Evolutionary conservation across 768 basidiomycete species (phyloP).

Genomic region (Tricholoma matsutake): DNA sequence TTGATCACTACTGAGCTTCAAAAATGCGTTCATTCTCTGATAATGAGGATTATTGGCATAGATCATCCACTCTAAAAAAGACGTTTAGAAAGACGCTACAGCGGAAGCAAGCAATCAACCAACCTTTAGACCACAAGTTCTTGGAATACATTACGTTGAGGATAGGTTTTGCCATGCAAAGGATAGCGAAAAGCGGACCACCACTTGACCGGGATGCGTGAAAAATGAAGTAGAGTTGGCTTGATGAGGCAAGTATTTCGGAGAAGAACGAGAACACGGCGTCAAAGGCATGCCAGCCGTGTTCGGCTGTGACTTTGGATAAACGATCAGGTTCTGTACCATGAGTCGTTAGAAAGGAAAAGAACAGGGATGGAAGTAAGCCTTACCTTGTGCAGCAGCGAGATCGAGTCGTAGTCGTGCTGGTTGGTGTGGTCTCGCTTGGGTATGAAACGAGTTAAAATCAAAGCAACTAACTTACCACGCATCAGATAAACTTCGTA

Average conservation of each 20-base stretch:
- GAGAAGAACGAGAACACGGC: slow-evolving; percentile 20
- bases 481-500: slow-evolving; percentile 28
- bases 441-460: too few relatives aligned
- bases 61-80: slow-evolving; percentile 21
- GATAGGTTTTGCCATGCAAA: slow-evolving; percentile 33
- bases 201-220: slow-evolving; percentile 28
- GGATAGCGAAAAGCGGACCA: slow-evolving; percentile 31
- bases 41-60: slow-evolving; percentile 28
- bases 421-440: too few relatives aligned
- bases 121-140: slow-evolving; percentile 30
- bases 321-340: slow-evolving; percentile 21
- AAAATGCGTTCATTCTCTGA: slow-evolving; percentile 29
- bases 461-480: slow-evolving; percentile 12
- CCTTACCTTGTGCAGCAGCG: slow-evolving; percentile 21
- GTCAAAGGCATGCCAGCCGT: slow-evolving; percentile 27
- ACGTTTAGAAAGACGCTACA: neutral
- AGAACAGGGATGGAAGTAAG: too few relatives aligned
- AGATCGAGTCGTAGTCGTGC: slow-evolving; percentile 22
- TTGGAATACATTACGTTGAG: slow-evolving; percentile 13
- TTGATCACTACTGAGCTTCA: slow-evolving; percentile 20
- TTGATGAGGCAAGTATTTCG: slow-evolving; percentile 17
- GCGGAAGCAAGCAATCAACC: neutral
- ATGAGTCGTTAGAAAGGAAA: too few relatives aligned
- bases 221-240: slow-evolving; percentile 30
- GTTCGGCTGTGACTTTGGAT: slow-evolving; percentile 13